These are phyloP conservation scores for Pyrrhoderma noxium DNA, from an alignment of 1,284 basidiomycete genomes.

Conservation along the genomic window DNA sequence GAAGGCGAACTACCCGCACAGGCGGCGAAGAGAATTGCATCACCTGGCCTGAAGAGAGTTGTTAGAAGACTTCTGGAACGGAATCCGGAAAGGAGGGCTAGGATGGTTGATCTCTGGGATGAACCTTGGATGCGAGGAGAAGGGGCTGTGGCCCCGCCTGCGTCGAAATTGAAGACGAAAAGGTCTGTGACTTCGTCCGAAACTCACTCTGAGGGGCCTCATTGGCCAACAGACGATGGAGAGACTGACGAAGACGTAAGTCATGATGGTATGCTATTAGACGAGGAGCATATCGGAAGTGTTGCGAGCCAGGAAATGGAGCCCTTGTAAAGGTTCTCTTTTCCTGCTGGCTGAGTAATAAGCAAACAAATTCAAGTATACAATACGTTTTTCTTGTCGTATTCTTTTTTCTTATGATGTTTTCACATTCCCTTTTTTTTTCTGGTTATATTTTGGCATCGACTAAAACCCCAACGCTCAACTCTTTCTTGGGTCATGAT, in stretches of 20 bases:
- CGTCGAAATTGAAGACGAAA: not conserved
- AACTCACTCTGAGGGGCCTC: too few relatives aligned
- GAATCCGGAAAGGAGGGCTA: slow-evolving; percentile 55
- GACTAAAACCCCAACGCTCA: too few relatives aligned
- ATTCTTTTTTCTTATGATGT: too few relatives aligned
- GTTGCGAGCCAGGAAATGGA: slow-evolving; percentile 15
- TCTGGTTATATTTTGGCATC: too few relatives aligned
- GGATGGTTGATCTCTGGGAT: slow-evolving; percentile 58
- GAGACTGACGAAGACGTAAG: not conserved
- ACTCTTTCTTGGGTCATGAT: too few relatives aligned
- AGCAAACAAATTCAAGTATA: too few relatives aligned
- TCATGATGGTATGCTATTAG: slow-evolving; percentile 12
- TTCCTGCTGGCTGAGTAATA: too few relatives aligned
- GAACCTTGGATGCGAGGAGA: slow-evolving; percentile 52
- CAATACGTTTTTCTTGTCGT: too few relatives aligned
- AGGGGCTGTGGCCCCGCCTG: slow-evolving; percentile 11
- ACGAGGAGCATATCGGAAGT: slow-evolving; percentile 17
- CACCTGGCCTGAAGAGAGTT: slow-evolving; percentile 43
- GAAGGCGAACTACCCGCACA: slow-evolving; percentile 21
- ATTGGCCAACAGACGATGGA: not conserved
- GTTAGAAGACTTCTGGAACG: slow-evolving; percentile 61
- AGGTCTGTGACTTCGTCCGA: too few relatives aligned
- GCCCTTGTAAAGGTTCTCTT: slow-evolving; percentile 1
- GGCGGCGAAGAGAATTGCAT: slow-evolving; percentile 32
- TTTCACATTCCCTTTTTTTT: too few relatives aligned